Percentiles rank a stretch among this genome's conserved stretches.
Evolutionary conservation across 2,329 filamentous ascomycete genomes (phyloP).

Genomic region (Cladosporium sp.): DNA sequence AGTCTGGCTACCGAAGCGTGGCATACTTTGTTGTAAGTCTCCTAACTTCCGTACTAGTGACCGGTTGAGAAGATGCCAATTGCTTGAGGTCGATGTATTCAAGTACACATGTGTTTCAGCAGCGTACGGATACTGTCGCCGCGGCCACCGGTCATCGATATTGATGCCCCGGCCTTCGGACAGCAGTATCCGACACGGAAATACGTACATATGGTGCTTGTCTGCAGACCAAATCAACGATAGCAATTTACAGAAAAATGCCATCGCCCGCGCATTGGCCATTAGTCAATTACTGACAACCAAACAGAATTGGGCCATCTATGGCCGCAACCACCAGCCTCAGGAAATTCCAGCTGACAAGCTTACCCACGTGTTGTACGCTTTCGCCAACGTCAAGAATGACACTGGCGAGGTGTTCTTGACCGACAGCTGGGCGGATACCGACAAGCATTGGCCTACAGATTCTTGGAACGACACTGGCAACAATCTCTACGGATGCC

Average conservation of each 20-base stretch:
- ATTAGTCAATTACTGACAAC: conserved; percentile 53
- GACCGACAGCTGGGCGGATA: conserved; percentile 67
- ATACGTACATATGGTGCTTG: background rate
- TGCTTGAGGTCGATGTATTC: background rate
- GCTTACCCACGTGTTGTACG: conserved; percentile 84
- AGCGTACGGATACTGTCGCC: background rate
- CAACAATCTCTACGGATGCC: conserved; percentile 70
- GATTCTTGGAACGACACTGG: conserved; percentile 66
- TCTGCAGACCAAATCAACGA: background rate
- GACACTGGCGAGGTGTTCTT: conserved; percentile 76
- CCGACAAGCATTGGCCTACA: conserved; percentile 65
- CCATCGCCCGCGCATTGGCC: no score
- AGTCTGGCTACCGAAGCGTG: conserved; percentile 10
- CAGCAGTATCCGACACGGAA: conserved; percentile 52
- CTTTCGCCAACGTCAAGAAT: conserved; percentile 80
- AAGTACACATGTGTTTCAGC: background rate
- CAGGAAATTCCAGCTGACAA: conserved; percentile 76
- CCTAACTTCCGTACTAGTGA: background rate
- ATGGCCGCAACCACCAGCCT: conserved; percentile 76
- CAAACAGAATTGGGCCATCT: conserved; percentile 61
- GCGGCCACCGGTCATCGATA: background rate
- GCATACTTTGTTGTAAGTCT: conserved; percentile 16
- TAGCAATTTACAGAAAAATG: background rate
- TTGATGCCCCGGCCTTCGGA: no score
- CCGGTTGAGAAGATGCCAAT: background rate